These are phyloP conservation scores for Phytophthora fragariae DNA, from an alignment of 352 stramenopile genomes.

Conservation along the genomic window DNA sequence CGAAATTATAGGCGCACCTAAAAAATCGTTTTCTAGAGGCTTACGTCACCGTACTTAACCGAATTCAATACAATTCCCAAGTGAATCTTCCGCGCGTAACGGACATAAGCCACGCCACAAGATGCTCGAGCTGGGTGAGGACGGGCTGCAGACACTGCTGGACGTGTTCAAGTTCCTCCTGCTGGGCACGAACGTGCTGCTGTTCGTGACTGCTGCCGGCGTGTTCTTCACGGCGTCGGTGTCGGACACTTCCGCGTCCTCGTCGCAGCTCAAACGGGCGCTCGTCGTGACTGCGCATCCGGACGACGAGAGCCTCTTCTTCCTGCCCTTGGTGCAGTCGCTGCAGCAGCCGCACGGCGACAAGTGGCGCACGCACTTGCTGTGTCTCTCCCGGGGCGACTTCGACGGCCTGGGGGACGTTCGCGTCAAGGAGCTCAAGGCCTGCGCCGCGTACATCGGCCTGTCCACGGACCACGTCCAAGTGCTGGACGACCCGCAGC, in stretches of 20 bases:
- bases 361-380: conserved; percentile 75
- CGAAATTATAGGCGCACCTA: no score
- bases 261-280: conserved; percentile 49
- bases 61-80: conserved; percentile 30
- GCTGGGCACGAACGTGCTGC: conserved; percentile 62
- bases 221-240: conserved; percentile 41
- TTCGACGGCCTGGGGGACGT: conserved; percentile 91
- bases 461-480: conserved; percentile 55
- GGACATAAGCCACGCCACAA: not conserved
- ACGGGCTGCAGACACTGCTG: conserved; percentile 50
- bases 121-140: conserved; percentile 26
- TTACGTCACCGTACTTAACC: conserved; percentile 28
- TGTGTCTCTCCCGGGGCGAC: conserved; percentile 94
- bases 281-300: conserved; percentile 95
- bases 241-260: conserved; percentile 2
- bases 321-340: conserved; percentile 90
- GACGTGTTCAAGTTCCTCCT: conserved; percentile 70
- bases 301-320: conserved; percentile 98
- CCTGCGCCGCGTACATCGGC: conserved; percentile 62
- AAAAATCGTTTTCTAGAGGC: no score
- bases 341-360: conserved; percentile 39
- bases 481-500: conserved; percentile 79
- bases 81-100: conserved; percentile 11
- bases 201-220: conserved; percentile 56
- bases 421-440: conserved; percentile 85